Percentiles rank a stretch among this genome's conserved stretches.
Evolutionary conservation across 2,329 filamentous ascomycete genomes (phyloP).

Genomic region (Orbilia ellipsospora): DNA sequence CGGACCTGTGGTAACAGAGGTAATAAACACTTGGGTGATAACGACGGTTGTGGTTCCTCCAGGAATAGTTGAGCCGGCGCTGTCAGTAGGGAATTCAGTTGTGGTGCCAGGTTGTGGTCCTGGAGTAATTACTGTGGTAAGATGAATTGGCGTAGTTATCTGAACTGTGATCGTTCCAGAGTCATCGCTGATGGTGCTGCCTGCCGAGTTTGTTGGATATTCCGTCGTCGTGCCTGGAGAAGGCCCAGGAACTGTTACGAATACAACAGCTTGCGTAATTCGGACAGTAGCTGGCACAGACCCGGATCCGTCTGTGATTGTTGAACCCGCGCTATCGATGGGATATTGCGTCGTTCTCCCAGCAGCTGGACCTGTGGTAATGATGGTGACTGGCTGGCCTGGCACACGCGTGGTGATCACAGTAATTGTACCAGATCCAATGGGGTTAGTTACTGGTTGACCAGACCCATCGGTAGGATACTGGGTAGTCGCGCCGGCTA

Average conservation of each 20-base stretch:
- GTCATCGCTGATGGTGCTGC: slow-evolving; percentile 11
- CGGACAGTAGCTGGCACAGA: not conserved
- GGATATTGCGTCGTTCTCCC: not conserved
- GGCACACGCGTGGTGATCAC: too few relatives aligned
- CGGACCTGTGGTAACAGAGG: not conserved
- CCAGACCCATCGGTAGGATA: too few relatives aligned
- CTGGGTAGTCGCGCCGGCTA: too few relatives aligned
- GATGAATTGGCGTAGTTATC: not conserved
- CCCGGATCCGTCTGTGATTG: slow-evolving; percentile 2
- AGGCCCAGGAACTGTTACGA: not conserved
- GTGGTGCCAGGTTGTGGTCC: not conserved
- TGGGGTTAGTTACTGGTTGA: too few relatives aligned
- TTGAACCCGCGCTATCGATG: not conserved
- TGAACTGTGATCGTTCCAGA: not conserved
- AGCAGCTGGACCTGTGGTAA: not conserved
- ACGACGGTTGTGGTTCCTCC: not conserved
- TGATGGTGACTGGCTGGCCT: too few relatives aligned
- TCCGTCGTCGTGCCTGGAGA: not conserved
- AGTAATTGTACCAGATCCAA: too few relatives aligned
- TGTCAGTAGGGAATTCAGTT: not conserved
- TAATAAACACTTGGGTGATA: not conserved
- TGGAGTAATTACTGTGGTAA: not conserved
- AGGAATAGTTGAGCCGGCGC: not conserved
- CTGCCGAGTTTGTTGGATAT: slow-evolving; percentile 9
- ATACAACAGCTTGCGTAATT: not conserved